Conservation (phyloP, 768 basidiomycete species). For the Mycena floridula region DNA sequence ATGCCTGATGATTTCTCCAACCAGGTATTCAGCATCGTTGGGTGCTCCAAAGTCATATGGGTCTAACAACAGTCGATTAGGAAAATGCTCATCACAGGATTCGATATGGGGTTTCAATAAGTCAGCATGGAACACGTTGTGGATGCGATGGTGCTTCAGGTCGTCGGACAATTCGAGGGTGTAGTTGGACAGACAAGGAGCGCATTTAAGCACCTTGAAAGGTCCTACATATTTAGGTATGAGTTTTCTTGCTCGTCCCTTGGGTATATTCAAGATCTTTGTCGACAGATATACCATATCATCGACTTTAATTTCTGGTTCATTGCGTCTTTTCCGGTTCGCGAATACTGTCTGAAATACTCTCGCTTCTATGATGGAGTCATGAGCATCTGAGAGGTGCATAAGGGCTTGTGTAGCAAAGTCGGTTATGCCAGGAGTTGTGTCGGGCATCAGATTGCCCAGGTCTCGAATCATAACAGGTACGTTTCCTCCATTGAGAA, state of each 20-base stretch:
- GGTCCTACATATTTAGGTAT: slow-evolving; percentile 8
- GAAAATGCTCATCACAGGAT: not conserved
- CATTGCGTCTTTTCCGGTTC: too few relatives aligned
- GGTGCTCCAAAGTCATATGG: not conserved
- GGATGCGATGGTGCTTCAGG: too few relatives aligned
- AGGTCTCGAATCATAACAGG: not conserved
- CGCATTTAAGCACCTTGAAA: slow-evolving; percentile 1
- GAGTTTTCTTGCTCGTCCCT: slow-evolving; percentile 2
- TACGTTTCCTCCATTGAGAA: slow-evolving; percentile 1
- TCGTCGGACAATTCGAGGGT: too few relatives aligned
- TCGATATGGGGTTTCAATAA: too few relatives aligned
- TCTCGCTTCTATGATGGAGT: slow-evolving; percentile 9
- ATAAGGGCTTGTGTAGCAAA: slow-evolving; percentile 5
- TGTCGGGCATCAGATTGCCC: not conserved
- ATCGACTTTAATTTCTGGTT: not conserved
- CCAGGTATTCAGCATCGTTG: not conserved
- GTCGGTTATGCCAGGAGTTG: slow-evolving; percentile 1
- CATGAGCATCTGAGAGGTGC: slow-evolving; percentile 6
- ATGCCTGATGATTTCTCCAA: not conserved
- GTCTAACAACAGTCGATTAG: not conserved
- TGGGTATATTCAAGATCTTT: slow-evolving; percentile 7
- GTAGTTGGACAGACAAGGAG: too few relatives aligned
- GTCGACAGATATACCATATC: slow-evolving; percentile 22
- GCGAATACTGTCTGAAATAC: slow-evolving; percentile 5
- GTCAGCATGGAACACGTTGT: too few relatives aligned